A percentile compares a stretch with the other conserved stretches of the same genome.
These are phyloP conservation scores for Fraxinus quadrangulata DNA, from an alignment of 257 asterid species.

Conservation along the genomic window DNA sequence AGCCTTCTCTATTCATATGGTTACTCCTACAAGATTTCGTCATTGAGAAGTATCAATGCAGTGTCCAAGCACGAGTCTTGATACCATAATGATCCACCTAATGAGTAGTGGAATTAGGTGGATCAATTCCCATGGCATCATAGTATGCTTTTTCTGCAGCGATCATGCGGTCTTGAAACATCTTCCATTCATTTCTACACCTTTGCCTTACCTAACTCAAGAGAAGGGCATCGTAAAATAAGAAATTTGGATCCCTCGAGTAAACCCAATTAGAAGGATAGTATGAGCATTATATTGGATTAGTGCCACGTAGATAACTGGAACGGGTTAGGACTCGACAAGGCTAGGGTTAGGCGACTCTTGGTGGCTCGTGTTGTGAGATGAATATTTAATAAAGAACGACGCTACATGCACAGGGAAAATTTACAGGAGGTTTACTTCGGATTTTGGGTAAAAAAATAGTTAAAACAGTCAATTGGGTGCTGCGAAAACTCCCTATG, in stretches of 20 bases:
- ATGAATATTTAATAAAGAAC: neutral
- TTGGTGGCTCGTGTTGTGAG: neutral
- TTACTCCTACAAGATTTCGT: neutral
- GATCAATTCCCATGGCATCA: constrained; percentile 59
- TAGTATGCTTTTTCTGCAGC: constrained; percentile 77
- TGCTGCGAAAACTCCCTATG: too few species aligned
- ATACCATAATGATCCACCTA: constrained; percentile 20
- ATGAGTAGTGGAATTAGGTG: constrained; percentile 62
- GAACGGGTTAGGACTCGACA: neutral
- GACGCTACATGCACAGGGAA: too few species aligned
- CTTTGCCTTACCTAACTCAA: constrained; percentile 72
- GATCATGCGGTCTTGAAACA: constrained; percentile 69
- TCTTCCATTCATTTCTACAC: constrained; percentile 77
- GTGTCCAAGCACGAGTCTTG: neutral
- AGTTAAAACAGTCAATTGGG: too few species aligned
- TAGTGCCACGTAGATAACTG: neutral
- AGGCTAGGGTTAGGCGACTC: too few species aligned
- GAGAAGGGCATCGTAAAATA: neutral
- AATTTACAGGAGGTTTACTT: too few species aligned
- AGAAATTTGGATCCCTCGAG: neutral
- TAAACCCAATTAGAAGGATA: neutral
- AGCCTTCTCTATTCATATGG: neutral
- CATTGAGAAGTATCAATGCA: neutral
- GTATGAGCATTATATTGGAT: neutral
- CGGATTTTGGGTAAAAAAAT: too few species aligned